A percentile compares a stretch with the other conserved stretches of the same genome.
Conservation (phyloP, 2,329 filamentous ascomycete genomes). For the Xylariaceae sp. region DNA sequence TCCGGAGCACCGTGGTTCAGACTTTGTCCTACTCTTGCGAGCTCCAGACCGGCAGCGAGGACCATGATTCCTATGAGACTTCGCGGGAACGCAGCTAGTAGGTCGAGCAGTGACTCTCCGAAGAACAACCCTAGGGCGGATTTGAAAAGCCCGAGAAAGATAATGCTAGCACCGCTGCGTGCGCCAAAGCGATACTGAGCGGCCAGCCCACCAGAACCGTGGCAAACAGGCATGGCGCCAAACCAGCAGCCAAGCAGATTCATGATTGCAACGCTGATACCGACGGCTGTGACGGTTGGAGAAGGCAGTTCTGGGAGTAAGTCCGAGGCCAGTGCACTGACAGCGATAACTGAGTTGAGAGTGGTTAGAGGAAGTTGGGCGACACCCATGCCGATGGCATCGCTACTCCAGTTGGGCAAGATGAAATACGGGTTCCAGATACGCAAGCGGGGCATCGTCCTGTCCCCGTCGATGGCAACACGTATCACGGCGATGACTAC, state of each 20-base stretch:
- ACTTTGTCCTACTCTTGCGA: constrained; percentile 78
- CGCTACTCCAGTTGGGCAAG: constrained; percentile 39
- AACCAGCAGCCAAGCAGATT: constrained; percentile 87
- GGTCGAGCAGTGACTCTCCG: constrained; percentile 64
- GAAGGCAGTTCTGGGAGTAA: constrained; percentile 63
- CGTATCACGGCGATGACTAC: constrained; percentile 56
- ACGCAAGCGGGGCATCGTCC: constrained; percentile 45
- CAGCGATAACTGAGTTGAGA: constrained; percentile 87
- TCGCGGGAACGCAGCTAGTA: constrained; percentile 69
- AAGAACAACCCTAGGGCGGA: constrained; percentile 69
- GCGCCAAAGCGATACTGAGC: constrained; percentile 90
- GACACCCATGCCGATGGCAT: constrained; percentile 56
- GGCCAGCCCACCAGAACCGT: constrained; percentile 85
- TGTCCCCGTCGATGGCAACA: constrained; percentile 26
- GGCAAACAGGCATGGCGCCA: constrained; percentile 86
- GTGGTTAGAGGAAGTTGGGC: constrained; percentile 88
- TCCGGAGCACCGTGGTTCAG: constrained; percentile 67
- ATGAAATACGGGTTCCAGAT: constrained; percentile 55
- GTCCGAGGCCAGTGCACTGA: constrained; percentile 71
- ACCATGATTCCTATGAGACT: constrained; percentile 82
- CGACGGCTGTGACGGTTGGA: constrained; percentile 70
- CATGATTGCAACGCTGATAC: constrained; percentile 75
- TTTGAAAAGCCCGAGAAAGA: constrained; percentile 73
- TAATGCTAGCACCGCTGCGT: constrained; percentile 75
- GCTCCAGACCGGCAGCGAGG: constrained; percentile 79